phyloP scores from a whole-genome alignment of 148 eudicot genomes.

The Amaranthus palmeri region DNA sequence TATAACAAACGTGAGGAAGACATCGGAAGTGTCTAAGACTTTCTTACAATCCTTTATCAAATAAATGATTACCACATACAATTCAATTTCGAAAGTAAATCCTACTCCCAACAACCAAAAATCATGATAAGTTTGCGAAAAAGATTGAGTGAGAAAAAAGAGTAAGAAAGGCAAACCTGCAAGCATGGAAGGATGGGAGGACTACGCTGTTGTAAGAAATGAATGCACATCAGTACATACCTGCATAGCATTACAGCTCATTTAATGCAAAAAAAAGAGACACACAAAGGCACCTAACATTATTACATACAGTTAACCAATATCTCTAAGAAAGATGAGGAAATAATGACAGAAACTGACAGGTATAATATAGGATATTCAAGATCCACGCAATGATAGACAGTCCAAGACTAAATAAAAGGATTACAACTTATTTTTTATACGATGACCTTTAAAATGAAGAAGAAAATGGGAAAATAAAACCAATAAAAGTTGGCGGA shows the following conservation, averaged over 20 bases:
- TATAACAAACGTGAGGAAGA: too few species aligned
- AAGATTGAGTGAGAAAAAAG: background rate
- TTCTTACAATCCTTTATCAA: background rate
- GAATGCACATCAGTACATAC: slow-evolving; percentile 96
- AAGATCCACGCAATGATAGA: too few species aligned
- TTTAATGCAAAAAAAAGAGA: slow-evolving; percentile 1
- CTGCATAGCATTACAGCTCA: slow-evolving; percentile 38
- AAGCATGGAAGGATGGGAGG: slow-evolving; percentile 96
- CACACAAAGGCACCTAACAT: slow-evolving; percentile 1
- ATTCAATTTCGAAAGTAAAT: background rate
- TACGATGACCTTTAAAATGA: too few species aligned
- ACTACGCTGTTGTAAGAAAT: slow-evolving; percentile 79
- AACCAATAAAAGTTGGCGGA: too few species aligned
- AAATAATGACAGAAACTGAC: background rate
- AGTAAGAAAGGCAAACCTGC: slow-evolving; percentile 43
- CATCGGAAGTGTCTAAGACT: too few species aligned
- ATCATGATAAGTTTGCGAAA: background rate
- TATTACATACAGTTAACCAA: background rate
- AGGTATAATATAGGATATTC: too few species aligned
- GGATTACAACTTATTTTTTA: too few species aligned
- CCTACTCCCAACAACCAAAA: background rate
- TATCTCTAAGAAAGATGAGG: background rate
- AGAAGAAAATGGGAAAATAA: too few species aligned
- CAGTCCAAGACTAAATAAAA: too few species aligned
- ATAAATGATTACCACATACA: background rate